phyloP scores from a whole-genome alignment of 805 yeast species.

The Myxozyma neglecta region DNA sequence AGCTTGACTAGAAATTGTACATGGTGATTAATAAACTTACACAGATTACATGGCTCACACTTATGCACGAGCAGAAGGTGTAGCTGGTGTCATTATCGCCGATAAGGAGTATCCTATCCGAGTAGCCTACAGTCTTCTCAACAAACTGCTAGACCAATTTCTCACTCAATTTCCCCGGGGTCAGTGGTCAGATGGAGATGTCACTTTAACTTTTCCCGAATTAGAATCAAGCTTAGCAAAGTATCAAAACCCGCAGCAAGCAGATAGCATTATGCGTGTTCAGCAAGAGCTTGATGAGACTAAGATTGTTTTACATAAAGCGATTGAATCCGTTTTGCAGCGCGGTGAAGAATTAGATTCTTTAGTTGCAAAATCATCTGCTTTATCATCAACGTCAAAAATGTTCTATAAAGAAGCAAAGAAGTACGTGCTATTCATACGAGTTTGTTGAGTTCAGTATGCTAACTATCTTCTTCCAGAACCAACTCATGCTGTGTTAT shows the following conservation, averaged over 20 bases:
- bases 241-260: constrained; percentile 96
- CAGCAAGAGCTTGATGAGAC: constrained; percentile 98
- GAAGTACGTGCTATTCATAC: constrained; percentile 45
- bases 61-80: constrained; percentile 83
- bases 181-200: constrained; percentile 54
- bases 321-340: constrained; percentile 89
- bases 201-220: constrained; percentile 51
- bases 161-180: constrained; percentile 72
- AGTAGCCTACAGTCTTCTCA: constrained; percentile 90
- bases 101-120: constrained; percentile 96
- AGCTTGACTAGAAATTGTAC: background rate
- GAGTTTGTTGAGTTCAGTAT: background rate
- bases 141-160: constrained; percentile 89
- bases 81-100: constrained; percentile 86
- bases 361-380: constrained; percentile 92
- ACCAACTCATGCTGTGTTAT: constrained; percentile 85
- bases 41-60: constrained; percentile 82
- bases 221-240: constrained; percentile 70
- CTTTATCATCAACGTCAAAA: constrained; percentile 80
- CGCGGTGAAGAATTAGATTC: constrained; percentile 96
- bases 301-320: constrained; percentile 91
- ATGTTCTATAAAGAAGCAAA: constrained; percentile 97
- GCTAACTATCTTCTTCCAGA: constrained; percentile 19
- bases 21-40: background rate
- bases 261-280: constrained; percentile 94